Evolutionary conservation across 768 basidiomycete genomes (phyloP), one percentile per base, ranked within the genome.

Genomic region (Auriscalpium microsporum): DNA sequence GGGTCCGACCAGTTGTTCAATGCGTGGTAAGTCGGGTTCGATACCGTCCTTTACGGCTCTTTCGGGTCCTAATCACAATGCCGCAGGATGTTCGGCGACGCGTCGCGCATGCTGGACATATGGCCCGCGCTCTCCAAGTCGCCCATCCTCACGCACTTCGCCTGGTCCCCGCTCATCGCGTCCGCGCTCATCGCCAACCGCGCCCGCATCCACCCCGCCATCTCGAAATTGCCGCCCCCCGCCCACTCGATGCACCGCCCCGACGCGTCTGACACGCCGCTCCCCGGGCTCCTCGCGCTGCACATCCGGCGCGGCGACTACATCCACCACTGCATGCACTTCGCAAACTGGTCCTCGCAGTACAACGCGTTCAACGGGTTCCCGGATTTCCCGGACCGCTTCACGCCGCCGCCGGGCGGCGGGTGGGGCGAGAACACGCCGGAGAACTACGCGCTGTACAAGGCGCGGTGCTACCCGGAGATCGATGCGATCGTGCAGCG

Each of bases 221-320:
- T 55, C 60, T 21, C 51, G 21, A 48, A 17, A 34, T 13, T 14
- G 6, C 45, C 33, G 19, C 16, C 17, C 9, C 19, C 19, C 21
- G 54, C 56, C 14, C 28, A 28, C 28, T 28, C 28, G 2, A 7
- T 7, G 28, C 28, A 28, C 28, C 28, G 2, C 28, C 28, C 28
- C 28, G 28, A 28, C 28, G 28, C 28, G 28, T 28, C 28, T 4
- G 28, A 28, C 28, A 23, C 66, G 21, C 61, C 64, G 7, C 65
- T 77, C 33, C 53, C 67, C 8, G 74, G 77, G 19, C 64, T 78
- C 0, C 67, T 81, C 16, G 76, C 68, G 14, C 62, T 80, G 10
- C 79, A 81, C 59, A 67, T 81, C 45, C 76, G 79, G 7, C 70
- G 78, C 33, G 79, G 79, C 6, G 79, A 79, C 65, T 80, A 70